Percentiles rank a stretch among this genome's conserved stretches.
phyloP scores from a whole-genome alignment of 371 early-diverging fungal genomes.

The Mortierella sp. region DNA sequence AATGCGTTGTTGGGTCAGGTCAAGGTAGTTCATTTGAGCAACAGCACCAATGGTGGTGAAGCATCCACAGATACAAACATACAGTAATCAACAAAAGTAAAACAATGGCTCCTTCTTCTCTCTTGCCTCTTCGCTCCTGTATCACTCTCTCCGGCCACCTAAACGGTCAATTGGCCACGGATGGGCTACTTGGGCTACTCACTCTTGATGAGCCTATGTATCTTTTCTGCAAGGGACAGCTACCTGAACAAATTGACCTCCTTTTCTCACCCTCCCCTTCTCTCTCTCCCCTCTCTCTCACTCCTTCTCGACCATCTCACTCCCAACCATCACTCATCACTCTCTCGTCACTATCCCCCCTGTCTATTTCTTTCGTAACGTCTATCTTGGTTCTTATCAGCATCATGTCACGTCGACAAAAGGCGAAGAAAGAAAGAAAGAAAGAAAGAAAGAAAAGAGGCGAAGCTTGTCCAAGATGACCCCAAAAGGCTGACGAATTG shows the following conservation, averaged over 20 bases:
- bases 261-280: background rate
- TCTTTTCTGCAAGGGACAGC: background rate
- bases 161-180: background rate
- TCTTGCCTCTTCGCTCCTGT: background rate
- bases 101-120: background rate
- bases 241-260: background rate
- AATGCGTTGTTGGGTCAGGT: constrained; percentile 8
- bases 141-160: background rate
- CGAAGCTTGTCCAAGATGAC: background rate
- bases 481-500: background rate
- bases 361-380: background rate
- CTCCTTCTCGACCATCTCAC: background rate
- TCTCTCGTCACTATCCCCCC: background rate
- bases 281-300: background rate
- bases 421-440: background rate
- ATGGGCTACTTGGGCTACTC: background rate
- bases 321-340: background rate
- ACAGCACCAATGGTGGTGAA: background rate
- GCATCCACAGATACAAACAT: background rate
- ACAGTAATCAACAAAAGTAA: background rate
- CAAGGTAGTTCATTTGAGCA: background rate
- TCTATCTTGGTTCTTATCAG: background rate
- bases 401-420: background rate
- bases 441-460: background rate
- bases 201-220: background rate